Percentiles rank a stretch among this genome's conserved stretches.
phyloP scores from a whole-genome alignment of 495 filamentous ascomycete genomes.

The Rostrohypoxylon terebratum region DNA sequence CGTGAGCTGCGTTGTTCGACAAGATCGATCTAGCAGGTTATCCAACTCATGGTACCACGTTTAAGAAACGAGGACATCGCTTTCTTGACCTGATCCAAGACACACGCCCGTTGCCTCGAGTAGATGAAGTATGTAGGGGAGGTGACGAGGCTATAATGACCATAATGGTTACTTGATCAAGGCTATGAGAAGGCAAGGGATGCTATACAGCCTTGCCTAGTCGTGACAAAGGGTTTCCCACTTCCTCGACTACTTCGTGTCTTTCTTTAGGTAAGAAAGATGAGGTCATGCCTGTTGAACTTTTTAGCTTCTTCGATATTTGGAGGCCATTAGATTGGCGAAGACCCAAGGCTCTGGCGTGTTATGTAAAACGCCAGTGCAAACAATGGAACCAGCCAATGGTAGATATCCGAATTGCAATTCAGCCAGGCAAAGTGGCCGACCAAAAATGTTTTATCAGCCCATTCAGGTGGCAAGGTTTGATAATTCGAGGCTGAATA shows the following conservation, averaged over 20 bases:
- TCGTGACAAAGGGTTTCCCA: too few species aligned
- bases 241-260: too few species aligned
- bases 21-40: background rate
- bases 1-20: background rate
- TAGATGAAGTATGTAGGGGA: background rate
- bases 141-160: too few species aligned
- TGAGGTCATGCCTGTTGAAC: background rate
- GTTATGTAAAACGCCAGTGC: conserved; percentile 6
- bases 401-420: background rate
- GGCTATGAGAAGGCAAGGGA: background rate
- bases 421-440: background rate
- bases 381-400: conserved; percentile 27
- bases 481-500: conserved; percentile 26
- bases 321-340: background rate
- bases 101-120: background rate
- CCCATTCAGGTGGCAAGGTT: conserved; percentile 15
- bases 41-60: background rate
- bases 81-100: background rate
- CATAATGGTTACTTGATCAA: background rate
- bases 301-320: background rate
- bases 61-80: background rate
- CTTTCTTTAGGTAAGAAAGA: too few species aligned
- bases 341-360: background rate
- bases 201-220: background rate
- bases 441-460: conserved; percentile 23